Evolutionary conservation across 148 eudicot species (phyloP).

Genomic region (Persicaria maculosa): DNA sequence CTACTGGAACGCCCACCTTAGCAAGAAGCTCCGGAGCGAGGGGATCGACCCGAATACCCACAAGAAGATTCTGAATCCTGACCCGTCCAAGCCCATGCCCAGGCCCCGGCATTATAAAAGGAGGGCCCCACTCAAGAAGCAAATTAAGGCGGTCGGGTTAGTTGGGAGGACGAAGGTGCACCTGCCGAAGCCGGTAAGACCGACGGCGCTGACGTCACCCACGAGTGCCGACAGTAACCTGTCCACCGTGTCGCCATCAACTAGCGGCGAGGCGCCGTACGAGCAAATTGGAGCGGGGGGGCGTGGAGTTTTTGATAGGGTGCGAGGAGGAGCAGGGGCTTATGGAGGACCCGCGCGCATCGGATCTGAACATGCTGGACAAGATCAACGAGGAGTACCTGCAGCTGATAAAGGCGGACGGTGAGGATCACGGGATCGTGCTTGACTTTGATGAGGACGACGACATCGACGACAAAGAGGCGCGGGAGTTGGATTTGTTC

Average conservation of each 20-base stretch:
- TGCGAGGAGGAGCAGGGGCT: neutral
- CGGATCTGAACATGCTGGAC: slow-evolving; percentile 19
- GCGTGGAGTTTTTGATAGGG: neutral
- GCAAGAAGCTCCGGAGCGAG: slow-evolving; percentile 4
- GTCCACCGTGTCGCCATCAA: neutral
- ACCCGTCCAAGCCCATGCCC: slow-evolving; percentile 14
- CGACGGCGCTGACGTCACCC: slow-evolving; percentile 21
- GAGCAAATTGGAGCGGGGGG: neutral
- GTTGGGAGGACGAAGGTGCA: slow-evolving; percentile 22
- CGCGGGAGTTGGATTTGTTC: slow-evolving; percentile 24
- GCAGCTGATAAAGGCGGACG: slow-evolving; percentile 37
- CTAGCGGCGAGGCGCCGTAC: neutral
- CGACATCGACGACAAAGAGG: neutral
- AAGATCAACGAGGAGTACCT: slow-evolving; percentile 50
- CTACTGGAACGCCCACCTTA: slow-evolving; percentile 62
- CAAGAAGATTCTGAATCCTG: neutral
- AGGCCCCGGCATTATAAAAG: neutral
- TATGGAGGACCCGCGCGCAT: neutral
- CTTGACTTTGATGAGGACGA: slow-evolving; percentile 16
- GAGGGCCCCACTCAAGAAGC: neutral
- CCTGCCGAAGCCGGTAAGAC: slow-evolving; percentile 39
- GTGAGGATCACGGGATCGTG: slow-evolving; percentile 11
- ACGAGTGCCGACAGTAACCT: slow-evolving; percentile 29
- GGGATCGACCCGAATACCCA: slow-evolving; percentile 12
- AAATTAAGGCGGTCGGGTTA: neutral